Conservation (phyloP, 2,329 filamentous ascomycete species). For the Eurotiales sp. region DNA sequence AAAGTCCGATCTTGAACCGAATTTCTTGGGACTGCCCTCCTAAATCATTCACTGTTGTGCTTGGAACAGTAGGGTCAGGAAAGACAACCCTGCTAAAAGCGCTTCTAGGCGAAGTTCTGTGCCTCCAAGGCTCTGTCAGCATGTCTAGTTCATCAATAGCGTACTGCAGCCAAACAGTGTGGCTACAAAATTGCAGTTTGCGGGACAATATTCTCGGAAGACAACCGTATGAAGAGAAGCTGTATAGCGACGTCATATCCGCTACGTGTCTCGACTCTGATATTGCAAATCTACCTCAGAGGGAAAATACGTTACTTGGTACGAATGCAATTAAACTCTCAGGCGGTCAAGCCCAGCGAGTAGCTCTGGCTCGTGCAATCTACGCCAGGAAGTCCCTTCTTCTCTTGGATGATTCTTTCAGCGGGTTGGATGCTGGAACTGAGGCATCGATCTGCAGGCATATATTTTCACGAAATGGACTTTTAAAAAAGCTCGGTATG, state of each 20-base stretch:
- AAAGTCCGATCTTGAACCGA: neutral
- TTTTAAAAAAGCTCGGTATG: neutral
- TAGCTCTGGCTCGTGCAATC: neutral
- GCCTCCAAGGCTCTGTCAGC: constrained; percentile 16
- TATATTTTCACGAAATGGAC: constrained; percentile 7
- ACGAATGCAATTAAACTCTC: neutral
- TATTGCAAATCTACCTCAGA: neutral
- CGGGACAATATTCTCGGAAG: constrained; percentile 27
- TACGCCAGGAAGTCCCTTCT: constrained; percentile 24
- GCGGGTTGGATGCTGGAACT: constrained; percentile 10
- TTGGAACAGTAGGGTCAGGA: constrained; percentile 3
- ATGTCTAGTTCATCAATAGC: constrained; percentile 19
- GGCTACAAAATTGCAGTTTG: constrained; percentile 27
- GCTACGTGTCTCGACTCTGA: constrained; percentile 31
- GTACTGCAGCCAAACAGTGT: constrained; percentile 35
- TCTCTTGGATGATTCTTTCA: constrained; percentile 12
- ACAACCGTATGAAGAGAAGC: constrained; percentile 22
- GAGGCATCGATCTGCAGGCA: constrained; percentile 2
- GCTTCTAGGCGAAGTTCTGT: constrained; percentile 3
- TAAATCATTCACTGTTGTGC: neutral
- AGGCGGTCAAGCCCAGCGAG: neutral
- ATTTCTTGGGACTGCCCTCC: neutral
- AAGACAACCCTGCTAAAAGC: constrained; percentile 2
- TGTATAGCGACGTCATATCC: constrained; percentile 24
- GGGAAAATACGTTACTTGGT: neutral